Percentiles rank a stretch among this genome's conserved stretches.
Conservation (phyloP, 331 rosid species). For the Prunus yedoensis region DNA sequence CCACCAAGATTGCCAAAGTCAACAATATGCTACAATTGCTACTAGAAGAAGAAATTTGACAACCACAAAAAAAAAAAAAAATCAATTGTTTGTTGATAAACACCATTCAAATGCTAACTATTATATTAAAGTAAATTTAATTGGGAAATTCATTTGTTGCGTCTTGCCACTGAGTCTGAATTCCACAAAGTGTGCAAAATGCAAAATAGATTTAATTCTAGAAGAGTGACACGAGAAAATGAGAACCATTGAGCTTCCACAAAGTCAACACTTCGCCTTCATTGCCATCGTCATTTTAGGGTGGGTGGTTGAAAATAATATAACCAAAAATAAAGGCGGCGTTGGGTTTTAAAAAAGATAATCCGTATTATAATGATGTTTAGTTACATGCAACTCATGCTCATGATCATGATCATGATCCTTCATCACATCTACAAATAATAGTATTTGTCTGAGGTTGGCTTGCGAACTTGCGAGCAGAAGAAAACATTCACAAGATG, state of each 20-base stretch:
- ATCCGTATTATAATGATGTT: neutral
- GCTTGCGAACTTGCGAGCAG: neutral
- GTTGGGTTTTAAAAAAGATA: no score
- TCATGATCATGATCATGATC: no score
- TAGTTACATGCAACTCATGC: neutral
- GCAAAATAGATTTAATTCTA: neutral
- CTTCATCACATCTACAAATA: neutral
- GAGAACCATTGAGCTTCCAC: neutral
- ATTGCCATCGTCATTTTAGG: no score
- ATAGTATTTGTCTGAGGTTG: neutral
- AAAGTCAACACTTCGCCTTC: slow-evolving; percentile 15
- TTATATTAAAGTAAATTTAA: no score
- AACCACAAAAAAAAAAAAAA: neutral
- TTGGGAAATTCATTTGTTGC: no score
- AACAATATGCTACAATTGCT: neutral
- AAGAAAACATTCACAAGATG: neutral
- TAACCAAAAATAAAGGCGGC: no score
- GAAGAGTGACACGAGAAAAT: neutral
- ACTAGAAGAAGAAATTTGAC: neutral
- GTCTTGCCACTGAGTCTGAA: no score
- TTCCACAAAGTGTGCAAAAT: neutral
- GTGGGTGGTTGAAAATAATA: neutral
- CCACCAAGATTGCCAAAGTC: neutral
- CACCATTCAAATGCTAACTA: no score
- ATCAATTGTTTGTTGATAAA: no score